Evolutionary conservation across 495 filamentous ascomycete species (phyloP).

Genomic region (Penicillium simplicissimum): DNA sequence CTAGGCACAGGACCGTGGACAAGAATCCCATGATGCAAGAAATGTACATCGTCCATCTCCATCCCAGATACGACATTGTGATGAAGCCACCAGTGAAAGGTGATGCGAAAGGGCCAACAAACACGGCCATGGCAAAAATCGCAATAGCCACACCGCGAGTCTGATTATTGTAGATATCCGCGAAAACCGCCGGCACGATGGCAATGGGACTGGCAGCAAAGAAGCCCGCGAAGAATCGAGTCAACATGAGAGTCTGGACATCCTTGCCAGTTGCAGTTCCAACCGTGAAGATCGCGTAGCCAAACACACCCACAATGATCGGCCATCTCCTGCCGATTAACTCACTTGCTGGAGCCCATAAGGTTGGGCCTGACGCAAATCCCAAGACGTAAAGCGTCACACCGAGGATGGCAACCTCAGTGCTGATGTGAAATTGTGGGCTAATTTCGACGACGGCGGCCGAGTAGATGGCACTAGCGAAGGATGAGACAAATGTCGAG

Average conservation of each 20-base stretch:
- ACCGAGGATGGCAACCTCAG: slow-evolving; percentile 54
- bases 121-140: slow-evolving; percentile 53
- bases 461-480: slow-evolving; percentile 56
- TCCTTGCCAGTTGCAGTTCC: slow-evolving; percentile 59
- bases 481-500: slow-evolving; percentile 54
- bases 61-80: slow-evolving; percentile 43
- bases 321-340: slow-evolving; percentile 63
- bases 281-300: slow-evolving; percentile 56
- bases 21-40: slow-evolving; percentile 42
- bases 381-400: slow-evolving; percentile 58
- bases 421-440: slow-evolving; percentile 47
- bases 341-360: slow-evolving; percentile 73
- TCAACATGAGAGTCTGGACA: slow-evolving; percentile 53
- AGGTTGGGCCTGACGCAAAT: slow-evolving; percentile 50
- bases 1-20: slow-evolving; percentile 26
- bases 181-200: slow-evolving; percentile 50
- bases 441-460: slow-evolving; percentile 43
- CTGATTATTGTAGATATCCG: slow-evolving; percentile 52
- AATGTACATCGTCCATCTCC: slow-evolving; percentile 53
- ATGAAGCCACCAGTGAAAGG: slow-evolving; percentile 52
- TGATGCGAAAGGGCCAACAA: slow-evolving; percentile 49
- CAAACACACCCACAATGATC: slow-evolving; percentile 51
- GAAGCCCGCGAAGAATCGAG: slow-evolving; percentile 52
- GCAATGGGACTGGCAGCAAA: slow-evolving; percentile 51
- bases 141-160: slow-evolving; percentile 50